A percentile compares a stretch with the other conserved stretches of the same genome.
Conservation (phyloP, 164 flowering plant genomes). For the Akebia trifoliata region DNA sequence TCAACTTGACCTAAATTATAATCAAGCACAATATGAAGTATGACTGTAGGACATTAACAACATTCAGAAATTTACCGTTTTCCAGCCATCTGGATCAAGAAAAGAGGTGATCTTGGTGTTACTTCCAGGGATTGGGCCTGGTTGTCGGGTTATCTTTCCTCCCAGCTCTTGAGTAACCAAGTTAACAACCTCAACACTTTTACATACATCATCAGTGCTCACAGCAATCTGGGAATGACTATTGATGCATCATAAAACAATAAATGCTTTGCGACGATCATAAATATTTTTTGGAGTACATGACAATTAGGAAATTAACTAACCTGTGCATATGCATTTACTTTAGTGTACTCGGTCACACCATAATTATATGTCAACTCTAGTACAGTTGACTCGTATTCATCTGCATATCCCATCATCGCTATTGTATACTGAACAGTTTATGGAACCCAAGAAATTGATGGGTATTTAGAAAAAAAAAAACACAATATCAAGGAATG, state of each 20-base stretch:
- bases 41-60: no score
- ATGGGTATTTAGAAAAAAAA: neutral
- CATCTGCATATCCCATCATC: constrained; percentile 89
- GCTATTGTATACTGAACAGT: constrained; percentile 67
- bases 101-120: constrained; percentile 86
- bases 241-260: constrained; percentile 7
- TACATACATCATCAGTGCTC: constrained; percentile 89
- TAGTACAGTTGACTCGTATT: constrained; percentile 70
- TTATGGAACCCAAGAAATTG: constrained; percentile 10
- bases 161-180: constrained; percentile 85
- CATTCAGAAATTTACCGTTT: constrained; percentile 51
- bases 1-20: no score
- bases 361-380: constrained; percentile 95
- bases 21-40: no score
- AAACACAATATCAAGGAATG: neutral
- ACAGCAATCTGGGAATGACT: constrained; percentile 61
- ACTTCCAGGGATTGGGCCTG: constrained; percentile 92
- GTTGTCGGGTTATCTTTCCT: constrained; percentile 87
- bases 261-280: neutral
- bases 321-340: constrained; percentile 98
- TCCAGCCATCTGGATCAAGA: constrained; percentile 99
- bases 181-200: constrained; percentile 77
- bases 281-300: neutral
- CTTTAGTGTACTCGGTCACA: constrained; percentile 94
- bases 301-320: neutral